Evolutionary conservation across 2,329 filamentous ascomycete genomes (phyloP), one percentile per base, ranked within the genome.

Genomic region (Beauveria australis): DNA sequence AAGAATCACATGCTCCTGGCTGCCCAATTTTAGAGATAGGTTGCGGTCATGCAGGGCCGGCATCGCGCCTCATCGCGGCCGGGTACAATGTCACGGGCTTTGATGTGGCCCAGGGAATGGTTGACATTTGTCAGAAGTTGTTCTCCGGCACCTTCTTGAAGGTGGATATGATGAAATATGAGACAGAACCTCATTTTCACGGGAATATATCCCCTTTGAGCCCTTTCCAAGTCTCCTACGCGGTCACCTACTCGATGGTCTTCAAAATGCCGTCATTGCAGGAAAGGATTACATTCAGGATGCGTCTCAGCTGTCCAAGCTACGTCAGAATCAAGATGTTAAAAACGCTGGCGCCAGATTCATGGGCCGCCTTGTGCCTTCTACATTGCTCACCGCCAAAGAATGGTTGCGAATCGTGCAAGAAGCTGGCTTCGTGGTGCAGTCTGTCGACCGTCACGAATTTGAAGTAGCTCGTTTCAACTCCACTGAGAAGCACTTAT

Each of bases 71-170:
- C 10, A 46, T 52, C 2, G n/a, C 44, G 10, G 19, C 26, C 7
- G 61, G 56, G 16, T 62, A 47, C 30, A 19, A 30, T 10, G 56
- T 62, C 2, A 62, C 61, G 6, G 55, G 61, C 49, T 44, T 62
- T 43, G 61, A 62, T 14, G 19, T 60, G 3, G 59, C 55, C 3
- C 55, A 62, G 19, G 28, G 24, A 30, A 55, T 55, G 49, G 22
- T 62, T 59, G 37, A 62, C n/a, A 19, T 55, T n/a, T 62, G 61
- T 19, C 55, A 44, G 12, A 51, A 43, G 19, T 48, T 22, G 3
- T 24, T 51, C 24, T 7, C 44, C 7, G 57, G 56, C 2, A 56
- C 7, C 2, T 56, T 47, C 16, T 18, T 26, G 12, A 53, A 41
- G 22, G 12, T 22, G 5, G 51, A 53, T 1, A 53, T 53, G 33